phyloP scores from a whole-genome alignment of 352 stramenopile genomes.

The Thalassiosira delicatula region DNA sequence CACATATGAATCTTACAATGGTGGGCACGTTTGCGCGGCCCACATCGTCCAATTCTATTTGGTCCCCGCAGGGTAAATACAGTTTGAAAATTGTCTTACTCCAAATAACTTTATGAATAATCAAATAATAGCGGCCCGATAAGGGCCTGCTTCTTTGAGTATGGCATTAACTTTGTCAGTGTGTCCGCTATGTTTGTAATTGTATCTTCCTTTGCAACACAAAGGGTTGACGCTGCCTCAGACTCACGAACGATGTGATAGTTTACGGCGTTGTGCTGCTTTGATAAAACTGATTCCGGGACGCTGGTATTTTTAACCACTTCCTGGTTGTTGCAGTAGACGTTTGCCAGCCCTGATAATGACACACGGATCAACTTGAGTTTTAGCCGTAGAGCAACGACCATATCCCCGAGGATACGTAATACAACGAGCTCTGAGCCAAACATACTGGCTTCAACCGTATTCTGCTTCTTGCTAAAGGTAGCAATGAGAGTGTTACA shows the following conservation, averaged over 20 bases:
- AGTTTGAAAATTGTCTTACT: no score
- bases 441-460: conserved; percentile 62
- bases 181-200: conserved; percentile 62
- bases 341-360: conserved; percentile 43
- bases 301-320: conserved; percentile 61
- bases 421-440: conserved; percentile 64
- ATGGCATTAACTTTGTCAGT: conserved; percentile 63
- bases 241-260: conserved; percentile 61
- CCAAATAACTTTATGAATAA: no score
- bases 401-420: conserved; percentile 54
- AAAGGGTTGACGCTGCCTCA: conserved; percentile 49
- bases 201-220: conserved; percentile 56
- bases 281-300: conserved; percentile 60
- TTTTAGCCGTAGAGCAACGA: conserved; percentile 64
- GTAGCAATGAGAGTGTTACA: not conserved
- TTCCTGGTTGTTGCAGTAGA: conserved; percentile 63
- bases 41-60: no score
- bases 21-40: no score
- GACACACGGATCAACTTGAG: conserved; percentile 63
- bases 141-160: conserved; percentile 19
- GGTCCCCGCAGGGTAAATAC: no score
- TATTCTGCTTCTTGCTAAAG: conserved; percentile 66
- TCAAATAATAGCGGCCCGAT: no score
- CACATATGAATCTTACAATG: no score
- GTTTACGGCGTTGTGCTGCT: conserved; percentile 70